Conservation (phyloP, 2,329 filamentous ascomycete genomes). For the Emmonsiellopsis sp. region DNA sequence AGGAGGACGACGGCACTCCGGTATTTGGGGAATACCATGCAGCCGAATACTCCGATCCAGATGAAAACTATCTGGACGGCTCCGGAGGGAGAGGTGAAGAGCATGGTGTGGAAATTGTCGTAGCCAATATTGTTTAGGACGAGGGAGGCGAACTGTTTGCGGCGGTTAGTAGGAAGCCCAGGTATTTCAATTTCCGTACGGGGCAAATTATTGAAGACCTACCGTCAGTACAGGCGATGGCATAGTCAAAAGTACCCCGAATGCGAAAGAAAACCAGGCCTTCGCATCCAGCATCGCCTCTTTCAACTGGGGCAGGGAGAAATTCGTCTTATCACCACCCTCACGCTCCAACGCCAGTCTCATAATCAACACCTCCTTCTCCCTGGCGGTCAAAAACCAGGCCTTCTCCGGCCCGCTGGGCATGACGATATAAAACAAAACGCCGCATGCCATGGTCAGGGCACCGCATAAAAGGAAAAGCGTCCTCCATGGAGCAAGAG, state of each 20-base stretch:
- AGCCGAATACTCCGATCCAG: slow-evolving; percentile 37
- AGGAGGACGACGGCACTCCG: slow-evolving; percentile 31
- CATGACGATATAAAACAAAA: slow-evolving; percentile 39
- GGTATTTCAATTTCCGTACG: neutral
- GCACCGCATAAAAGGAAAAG: slow-evolving; percentile 44
- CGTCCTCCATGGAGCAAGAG: slow-evolving; percentile 37
- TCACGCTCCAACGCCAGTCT: slow-evolving; percentile 29
- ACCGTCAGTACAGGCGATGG: slow-evolving; percentile 37
- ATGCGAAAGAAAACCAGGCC: slow-evolving; percentile 37
- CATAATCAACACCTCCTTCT: slow-evolving; percentile 33
- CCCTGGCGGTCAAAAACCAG: slow-evolving; percentile 39
- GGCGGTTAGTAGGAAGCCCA: slow-evolving; percentile 2
- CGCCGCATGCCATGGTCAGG: slow-evolving; percentile 34
- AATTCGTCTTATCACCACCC: slow-evolving; percentile 35
- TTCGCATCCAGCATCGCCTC: slow-evolving; percentile 37
- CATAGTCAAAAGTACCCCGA: slow-evolving; percentile 40
- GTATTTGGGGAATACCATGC: slow-evolving; percentile 28
- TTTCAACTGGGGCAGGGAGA: slow-evolving; percentile 34
- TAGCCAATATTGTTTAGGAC: slow-evolving; percentile 42
- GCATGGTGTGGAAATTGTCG: slow-evolving; percentile 35
- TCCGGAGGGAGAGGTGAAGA: slow-evolving; percentile 37
- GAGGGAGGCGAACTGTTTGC: slow-evolving; percentile 37
- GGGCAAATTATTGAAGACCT: slow-evolving; percentile 2
- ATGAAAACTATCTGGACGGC: slow-evolving; percentile 38
- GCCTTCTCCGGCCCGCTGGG: slow-evolving; percentile 38